A percentile compares a stretch with the other conserved stretches of the same genome.
These are phyloP conservation scores for Cynara cardunculus DNA, from an alignment of 129 eudicot genomes.

Conservation along the genomic window DNA sequence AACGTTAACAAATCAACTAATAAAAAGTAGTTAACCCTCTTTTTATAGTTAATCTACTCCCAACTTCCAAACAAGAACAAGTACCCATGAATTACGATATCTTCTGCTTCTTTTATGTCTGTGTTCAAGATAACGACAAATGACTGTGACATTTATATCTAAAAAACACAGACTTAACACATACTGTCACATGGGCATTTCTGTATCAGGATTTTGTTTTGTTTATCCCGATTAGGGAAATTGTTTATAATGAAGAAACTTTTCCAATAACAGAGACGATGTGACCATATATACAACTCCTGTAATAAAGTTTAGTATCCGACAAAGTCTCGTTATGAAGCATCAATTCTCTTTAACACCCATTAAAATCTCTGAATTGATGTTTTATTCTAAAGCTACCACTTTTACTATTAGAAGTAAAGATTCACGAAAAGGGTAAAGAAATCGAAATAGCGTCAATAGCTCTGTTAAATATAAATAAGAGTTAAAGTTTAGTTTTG, in stretches of 20 bases:
- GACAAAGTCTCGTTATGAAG: not conserved
- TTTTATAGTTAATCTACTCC: slow-evolving; percentile 13
- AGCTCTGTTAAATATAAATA: not conserved
- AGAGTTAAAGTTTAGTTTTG: too few species aligned
- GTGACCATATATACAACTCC: not conserved
- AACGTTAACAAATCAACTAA: not conserved
- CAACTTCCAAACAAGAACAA: not conserved
- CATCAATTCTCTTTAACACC: slow-evolving; percentile 18
- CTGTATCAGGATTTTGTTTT: not conserved
- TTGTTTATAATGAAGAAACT: not conserved
- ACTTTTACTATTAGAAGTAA: not conserved
- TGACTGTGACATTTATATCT: not conserved
- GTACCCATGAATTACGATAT: not conserved
- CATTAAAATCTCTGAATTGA: not conserved
- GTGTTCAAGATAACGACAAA: not conserved
- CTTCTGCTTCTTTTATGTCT: not conserved
- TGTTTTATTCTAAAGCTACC: slow-evolving; percentile 10
- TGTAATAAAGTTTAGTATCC: not conserved
- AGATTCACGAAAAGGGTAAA: not conserved
- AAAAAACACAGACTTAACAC: not conserved
- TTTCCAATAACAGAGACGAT: not conserved
- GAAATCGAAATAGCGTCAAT: slow-evolving; percentile 4
- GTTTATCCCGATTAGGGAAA: not conserved
- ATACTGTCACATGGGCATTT: not conserved
- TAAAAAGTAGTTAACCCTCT: slow-evolving; percentile 18